These are phyloP conservation scores for Cutaneotrichosporon spelunceum DNA, from an alignment of 1,284 basidiomycete species.

Conservation along the genomic window DNA sequence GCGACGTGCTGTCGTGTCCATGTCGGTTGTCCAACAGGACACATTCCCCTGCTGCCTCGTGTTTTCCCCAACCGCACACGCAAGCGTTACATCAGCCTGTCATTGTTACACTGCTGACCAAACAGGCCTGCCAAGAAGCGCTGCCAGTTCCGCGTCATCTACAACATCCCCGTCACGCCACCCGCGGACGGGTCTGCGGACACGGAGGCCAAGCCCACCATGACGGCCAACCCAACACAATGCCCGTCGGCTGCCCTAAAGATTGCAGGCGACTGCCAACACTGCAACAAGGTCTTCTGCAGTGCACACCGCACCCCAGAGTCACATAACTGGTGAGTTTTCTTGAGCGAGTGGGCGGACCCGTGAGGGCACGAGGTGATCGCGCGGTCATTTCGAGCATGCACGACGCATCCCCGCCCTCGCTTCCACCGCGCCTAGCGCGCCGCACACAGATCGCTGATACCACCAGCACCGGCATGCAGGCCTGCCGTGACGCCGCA, in stretches of 20 bases:
- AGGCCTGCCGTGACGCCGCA: slow-evolving; percentile 52
- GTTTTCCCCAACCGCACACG: neutral
- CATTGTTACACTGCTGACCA: neutral
- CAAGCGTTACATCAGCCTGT: neutral
- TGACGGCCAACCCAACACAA: slow-evolving; percentile 47
- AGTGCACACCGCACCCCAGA: slow-evolving; percentile 51
- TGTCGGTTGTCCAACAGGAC: neutral
- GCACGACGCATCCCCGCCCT: neutral
- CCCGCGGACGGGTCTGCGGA: slow-evolving; percentile 24
- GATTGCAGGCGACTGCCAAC: slow-evolving; percentile 52
- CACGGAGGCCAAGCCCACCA: slow-evolving; percentile 27
- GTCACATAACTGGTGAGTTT: slow-evolving; percentile 52
- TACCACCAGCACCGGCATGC: slow-evolving; percentile 43
- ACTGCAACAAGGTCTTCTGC: slow-evolving; percentile 52
- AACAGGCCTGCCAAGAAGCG: slow-evolving; percentile 52
- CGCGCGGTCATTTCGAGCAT: neutral
- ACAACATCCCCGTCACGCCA: slow-evolving; percentile 46
- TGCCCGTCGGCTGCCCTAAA: slow-evolving; percentile 50
- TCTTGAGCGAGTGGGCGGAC: neutral
- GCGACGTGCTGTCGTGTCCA: neutral
- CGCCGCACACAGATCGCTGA: slow-evolving; percentile 16
- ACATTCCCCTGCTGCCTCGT: neutral
- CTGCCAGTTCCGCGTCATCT: slow-evolving; percentile 50
- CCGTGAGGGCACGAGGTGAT: neutral
- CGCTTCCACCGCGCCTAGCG: neutral